phyloP scores from a whole-genome alignment of 257 asterid species.

The Penstemon barbatus region DNA sequence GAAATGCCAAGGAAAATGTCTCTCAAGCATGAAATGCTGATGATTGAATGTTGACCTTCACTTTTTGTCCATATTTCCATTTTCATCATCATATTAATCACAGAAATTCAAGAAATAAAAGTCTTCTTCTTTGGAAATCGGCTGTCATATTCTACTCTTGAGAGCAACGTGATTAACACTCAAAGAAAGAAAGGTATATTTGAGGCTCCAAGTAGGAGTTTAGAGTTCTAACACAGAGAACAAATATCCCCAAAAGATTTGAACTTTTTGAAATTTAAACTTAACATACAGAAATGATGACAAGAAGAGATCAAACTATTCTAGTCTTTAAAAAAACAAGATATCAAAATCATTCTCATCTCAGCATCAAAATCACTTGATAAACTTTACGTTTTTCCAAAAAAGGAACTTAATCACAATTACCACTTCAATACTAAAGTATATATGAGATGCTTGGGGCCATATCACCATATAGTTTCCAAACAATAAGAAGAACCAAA shows the following conservation, averaged over 20 bases:
- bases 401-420: conserved; percentile 2
- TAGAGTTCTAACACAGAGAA: neutral
- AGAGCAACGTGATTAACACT: neutral
- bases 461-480: too few species aligned
- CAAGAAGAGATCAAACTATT: neutral
- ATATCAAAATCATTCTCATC: neutral
- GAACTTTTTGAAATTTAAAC: neutral
- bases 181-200: neutral
- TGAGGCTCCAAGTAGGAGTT: neutral
- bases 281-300: neutral
- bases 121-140: neutral
- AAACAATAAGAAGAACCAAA: too few species aligned
- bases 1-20: too few species aligned
- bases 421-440: conserved; percentile 5
- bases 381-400: neutral
- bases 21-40: too few species aligned
- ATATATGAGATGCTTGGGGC: too few species aligned
- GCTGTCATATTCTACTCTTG: neutral
- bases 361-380: neutral
- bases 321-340: neutral
- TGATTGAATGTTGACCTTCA: too few species aligned
- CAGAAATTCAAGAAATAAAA: too few species aligned
- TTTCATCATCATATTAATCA: too few species aligned
- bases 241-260: conserved; percentile 17
- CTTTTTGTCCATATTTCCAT: too few species aligned